Base-by-base conservation (phyloP, 306 rosid species). In the Ormosia semicastrata region DNA sequence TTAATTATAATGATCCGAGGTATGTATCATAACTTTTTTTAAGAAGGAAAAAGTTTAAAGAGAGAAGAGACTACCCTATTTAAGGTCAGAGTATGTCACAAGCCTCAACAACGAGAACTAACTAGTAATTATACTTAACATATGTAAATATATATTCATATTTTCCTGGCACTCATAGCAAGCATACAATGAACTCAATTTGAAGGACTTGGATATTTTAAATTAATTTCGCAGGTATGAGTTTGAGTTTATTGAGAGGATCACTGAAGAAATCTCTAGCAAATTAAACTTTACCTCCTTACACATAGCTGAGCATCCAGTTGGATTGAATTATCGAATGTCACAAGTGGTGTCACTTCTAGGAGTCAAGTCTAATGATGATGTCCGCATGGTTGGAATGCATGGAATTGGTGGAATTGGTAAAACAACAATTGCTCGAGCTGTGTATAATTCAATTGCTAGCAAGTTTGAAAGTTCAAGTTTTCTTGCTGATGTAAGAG, bases 321-420 rank as follows among this genome's bases (percentile, higher is more conserved):
- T 82, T 34, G 85, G 85, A 37, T 29, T 82, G 71, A 47, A 75
- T 32, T 58, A 34, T 52, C 59, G 76, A 18, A 59, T 18, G 7
- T 29, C 68, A 34, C 10, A 82, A 75, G 64, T 82, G 34, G 34
- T 3, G 4, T 57, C 72, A 57, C 39, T 67, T 37, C 33, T 82
- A 14, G 34, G 13, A 17, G 13, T 34, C 4, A 47, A 36, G 1
- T 82, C 85, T 34, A 36, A 10, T 32, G 34, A 60, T 50, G 84
- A 82, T 32, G 76, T 47, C 7, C 1, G 8, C 6, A 58, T 82
- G 81, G 65, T 82, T 43, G 85, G 85, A 67, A 82, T 82, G 29
- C 34, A 71, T 75, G 85, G 85, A 7, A 57, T 82, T 53, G 81
- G 85, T 15, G 81, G 85, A 0, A 66, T 82, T 57, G 85, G 85